Base-by-base conservation (phyloP, 202 grass and related monocot species). In the Cymbopogon flexuosus region DNA sequence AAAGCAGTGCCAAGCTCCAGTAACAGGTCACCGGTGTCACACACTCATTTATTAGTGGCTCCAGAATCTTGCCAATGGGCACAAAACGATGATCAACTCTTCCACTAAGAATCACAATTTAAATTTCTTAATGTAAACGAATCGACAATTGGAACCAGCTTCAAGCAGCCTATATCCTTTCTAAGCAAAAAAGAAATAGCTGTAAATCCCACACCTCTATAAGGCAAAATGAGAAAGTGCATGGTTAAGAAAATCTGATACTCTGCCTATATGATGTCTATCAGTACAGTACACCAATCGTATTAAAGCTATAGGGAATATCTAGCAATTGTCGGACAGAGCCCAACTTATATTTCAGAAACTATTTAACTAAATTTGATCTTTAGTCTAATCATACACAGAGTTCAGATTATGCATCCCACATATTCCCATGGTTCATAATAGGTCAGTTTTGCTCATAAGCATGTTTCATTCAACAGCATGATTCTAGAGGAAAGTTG, bases 21-120 rank as follows among this genome's bases (percentile, higher is more conserved):
- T 91, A 95, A 86, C 92, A 96, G 79, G 90, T 91, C 47, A 96
- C 83, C 4, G 88, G 92, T 56, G 87, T 91, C 79, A 93, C 83
- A 8, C 90, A 90, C 74, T 96, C 87, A 73, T 91, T 99, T 65
- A 99, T 39, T 39, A 96, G 19, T 40, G 84, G 86, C 62, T 89
- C 96, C 23, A 90, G 46, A 85, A 96, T 90, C 68, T 91, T 99
- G 57, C 81, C 83, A 57, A 98, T 78, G 73, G 87, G 96, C 66
- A 99, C 77, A 88, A 99, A 99, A 59, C 22, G 81, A 15, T 62
- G 82, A 71, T 83, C 29, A 73, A 88, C 81, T 93, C 78, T 91
- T 75, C 96, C 92, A 3, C 96, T 94, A 89, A 84, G 39, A 80
- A 65, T 84, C 59, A 74, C 68, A 63, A 79, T 65, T 39, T 29